phyloP scores from a whole-genome alignment of 2,329 filamentous ascomycete species.

The Neopestalotiopsis sp. region DNA sequence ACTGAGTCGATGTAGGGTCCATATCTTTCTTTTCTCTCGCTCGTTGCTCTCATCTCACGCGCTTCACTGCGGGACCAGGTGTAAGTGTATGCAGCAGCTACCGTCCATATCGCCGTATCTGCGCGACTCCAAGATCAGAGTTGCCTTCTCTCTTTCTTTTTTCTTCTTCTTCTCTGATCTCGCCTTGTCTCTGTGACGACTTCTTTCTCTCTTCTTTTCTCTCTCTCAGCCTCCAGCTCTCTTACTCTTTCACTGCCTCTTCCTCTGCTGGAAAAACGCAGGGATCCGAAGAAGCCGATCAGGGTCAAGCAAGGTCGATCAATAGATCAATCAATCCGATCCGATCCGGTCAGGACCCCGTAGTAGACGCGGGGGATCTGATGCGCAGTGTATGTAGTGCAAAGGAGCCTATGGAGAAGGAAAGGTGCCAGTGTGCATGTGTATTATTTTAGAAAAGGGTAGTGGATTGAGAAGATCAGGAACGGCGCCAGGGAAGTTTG shows the following conservation, averaged over 20 bases:
- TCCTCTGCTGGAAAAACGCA: background rate
- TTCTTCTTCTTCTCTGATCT: background rate
- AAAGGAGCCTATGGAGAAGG: background rate
- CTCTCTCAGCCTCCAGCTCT: background rate
- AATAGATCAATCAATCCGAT: background rate
- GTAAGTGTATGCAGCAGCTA: constrained; percentile 7
- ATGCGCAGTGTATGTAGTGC: background rate
- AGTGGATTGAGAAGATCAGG: constrained; percentile 1
- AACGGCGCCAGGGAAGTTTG: background rate
- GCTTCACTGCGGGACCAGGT: constrained; percentile 9
- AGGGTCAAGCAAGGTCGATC: background rate
- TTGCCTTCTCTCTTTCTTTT: background rate
- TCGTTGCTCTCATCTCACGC: background rate
- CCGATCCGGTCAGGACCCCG: too few relatives aligned
- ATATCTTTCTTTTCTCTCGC: constrained; percentile 17
- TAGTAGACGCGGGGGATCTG: background rate
- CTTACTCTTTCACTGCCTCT: too few relatives aligned
- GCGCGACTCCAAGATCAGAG: background rate
- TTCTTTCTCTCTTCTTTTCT: background rate
- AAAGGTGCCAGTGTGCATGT: background rate
- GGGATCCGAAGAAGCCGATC: background rate
- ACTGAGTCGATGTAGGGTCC: constrained; percentile 20
- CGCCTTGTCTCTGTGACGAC: too few relatives aligned
- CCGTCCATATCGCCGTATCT: constrained; percentile 11
- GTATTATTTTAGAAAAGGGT: background rate